phyloP scores from a whole-genome alignment of 768 basidiomycete species.

The Lentinula sp. region DNA sequence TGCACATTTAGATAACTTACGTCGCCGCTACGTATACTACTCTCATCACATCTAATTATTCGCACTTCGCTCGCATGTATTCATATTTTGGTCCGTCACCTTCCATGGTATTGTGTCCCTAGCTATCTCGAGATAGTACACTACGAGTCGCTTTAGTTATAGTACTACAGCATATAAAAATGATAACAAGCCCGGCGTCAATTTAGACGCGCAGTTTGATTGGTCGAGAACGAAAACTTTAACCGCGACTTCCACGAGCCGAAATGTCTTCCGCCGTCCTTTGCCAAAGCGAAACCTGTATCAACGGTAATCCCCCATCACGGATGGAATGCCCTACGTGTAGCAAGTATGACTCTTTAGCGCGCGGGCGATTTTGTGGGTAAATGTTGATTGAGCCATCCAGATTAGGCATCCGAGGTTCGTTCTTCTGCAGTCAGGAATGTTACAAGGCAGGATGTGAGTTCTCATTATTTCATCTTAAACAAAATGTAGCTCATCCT shows the following conservation, averaged over 20 bases:
- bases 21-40: background rate
- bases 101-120: background rate
- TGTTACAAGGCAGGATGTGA: slow-evolving; percentile 95
- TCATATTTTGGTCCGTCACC: background rate
- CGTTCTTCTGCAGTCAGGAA: slow-evolving; percentile 90
- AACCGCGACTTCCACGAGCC: background rate
- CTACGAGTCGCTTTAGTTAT: background rate
- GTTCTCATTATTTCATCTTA: slow-evolving; percentile 22
- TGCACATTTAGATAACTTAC: slow-evolving; percentile 6
- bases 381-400: slow-evolving; percentile 7
- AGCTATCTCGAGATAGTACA: background rate
- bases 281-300: slow-evolving; percentile 69
- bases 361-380: slow-evolving; percentile 6
- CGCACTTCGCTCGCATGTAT: slow-evolving; percentile 4
- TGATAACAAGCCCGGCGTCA: background rate
- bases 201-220: background rate
- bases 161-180: background rate
- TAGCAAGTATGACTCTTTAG: slow-evolving; percentile 54
- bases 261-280: slow-evolving; percentile 22
- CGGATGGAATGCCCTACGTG: slow-evolving; percentile 91
- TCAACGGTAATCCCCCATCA: slow-evolving; percentile 80
- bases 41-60: slow-evolving; percentile 7
- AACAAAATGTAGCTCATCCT: background rate
- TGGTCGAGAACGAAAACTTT: background rate
- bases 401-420: slow-evolving; percentile 72